phyloP scores from a whole-genome alignment of 148 eudicot genomes.

The Gaultheria prostrata region DNA sequence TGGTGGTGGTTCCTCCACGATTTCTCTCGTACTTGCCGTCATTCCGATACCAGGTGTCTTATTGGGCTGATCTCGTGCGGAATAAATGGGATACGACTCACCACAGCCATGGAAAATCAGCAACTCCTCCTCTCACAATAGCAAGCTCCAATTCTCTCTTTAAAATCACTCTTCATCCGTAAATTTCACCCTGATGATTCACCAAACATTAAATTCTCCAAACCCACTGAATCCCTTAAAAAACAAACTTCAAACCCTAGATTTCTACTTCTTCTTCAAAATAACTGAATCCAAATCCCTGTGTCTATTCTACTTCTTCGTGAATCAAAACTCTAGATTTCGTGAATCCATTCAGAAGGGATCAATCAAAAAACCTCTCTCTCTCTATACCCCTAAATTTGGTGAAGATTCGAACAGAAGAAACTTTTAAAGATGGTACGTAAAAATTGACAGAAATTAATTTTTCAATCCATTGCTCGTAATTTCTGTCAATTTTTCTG shows the following conservation, averaged over 20 bases:
- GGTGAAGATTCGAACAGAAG: too few species aligned
- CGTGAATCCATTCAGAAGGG: neutral
- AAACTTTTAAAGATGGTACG: too few species aligned
- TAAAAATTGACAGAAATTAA: too few species aligned
- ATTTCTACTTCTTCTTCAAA: too few species aligned
- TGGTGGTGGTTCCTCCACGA: slow-evolving; percentile 25
- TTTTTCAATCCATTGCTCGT: too few species aligned
- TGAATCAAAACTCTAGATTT: neutral
- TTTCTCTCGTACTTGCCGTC: slow-evolving; percentile 26
- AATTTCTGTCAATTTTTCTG: too few species aligned
- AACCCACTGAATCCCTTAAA: neutral
- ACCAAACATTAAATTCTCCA: too few species aligned
- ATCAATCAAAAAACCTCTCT: neutral
- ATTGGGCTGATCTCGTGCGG: neutral
- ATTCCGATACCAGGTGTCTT: neutral
- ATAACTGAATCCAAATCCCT: too few species aligned
- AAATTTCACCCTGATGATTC: neutral
- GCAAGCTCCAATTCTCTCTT: neutral
- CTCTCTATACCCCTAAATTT: neutral
- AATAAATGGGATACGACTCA: neutral
- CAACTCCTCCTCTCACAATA: neutral
- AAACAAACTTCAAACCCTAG: too few species aligned
- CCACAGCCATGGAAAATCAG: neutral
- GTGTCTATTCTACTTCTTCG: too few species aligned
- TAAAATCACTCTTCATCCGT: neutral